phyloP scores from a whole-genome alignment of 768 basidiomycete species.

The Leccinum disarticulatum region DNA sequence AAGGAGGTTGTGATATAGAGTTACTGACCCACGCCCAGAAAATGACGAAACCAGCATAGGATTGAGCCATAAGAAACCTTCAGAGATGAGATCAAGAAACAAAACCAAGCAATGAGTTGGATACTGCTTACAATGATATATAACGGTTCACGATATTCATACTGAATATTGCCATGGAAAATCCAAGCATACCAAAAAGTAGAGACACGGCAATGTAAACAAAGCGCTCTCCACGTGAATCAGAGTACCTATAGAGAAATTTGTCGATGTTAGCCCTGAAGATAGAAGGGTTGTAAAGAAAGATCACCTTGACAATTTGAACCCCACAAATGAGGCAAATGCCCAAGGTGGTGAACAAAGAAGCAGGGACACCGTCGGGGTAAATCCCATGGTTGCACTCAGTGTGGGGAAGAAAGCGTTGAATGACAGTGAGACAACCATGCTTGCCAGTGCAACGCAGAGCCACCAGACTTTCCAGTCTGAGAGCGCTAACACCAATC shows the following conservation, averaged over 20 bases:
- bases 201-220: constrained; percentile 59
- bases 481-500: constrained; percentile 56
- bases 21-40: constrained; percentile 56
- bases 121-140: constrained; percentile 51
- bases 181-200: constrained; percentile 63
- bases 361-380: constrained; percentile 61
- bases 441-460: constrained; percentile 56
- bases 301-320: constrained; percentile 49
- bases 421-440: constrained; percentile 64
- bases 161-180: constrained; percentile 61
- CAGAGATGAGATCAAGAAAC: neutral
- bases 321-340: constrained; percentile 57
- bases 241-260: constrained; percentile 56
- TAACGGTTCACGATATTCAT: constrained; percentile 65
- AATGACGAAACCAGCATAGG: constrained; percentile 69
- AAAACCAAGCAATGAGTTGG: neutral
- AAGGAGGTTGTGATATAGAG: constrained; percentile 71
- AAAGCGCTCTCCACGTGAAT: constrained; percentile 68
- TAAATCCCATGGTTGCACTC: constrained; percentile 68
- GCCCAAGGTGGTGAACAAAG: constrained; percentile 73
- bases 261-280: neutral
- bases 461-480: constrained; percentile 91
- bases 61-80: constrained; percentile 78
- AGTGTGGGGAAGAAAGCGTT: constrained; percentile 82
- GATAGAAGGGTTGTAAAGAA: neutral